These are phyloP conservation scores for Liriodendron chinense DNA, from an alignment of 164 flowering plant genomes.

Conservation along the genomic window DNA sequence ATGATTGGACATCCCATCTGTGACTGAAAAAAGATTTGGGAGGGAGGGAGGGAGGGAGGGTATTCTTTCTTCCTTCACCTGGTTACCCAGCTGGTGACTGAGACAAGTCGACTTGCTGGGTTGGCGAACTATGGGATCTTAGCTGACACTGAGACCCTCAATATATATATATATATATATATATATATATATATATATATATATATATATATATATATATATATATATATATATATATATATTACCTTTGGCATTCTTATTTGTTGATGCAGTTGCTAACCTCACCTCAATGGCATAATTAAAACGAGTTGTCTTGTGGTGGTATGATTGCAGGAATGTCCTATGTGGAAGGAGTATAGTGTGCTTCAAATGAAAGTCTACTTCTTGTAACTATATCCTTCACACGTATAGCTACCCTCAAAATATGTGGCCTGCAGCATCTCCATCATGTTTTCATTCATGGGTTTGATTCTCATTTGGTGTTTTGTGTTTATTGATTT, in stretches of 20 bases:
- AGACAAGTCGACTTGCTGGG: no score
- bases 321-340: conserved; percentile 41
- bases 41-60: no score
- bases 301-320: neutral
- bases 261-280: neutral
- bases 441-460: conserved; percentile 4
- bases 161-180: no score
- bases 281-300: neutral
- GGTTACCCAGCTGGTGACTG: no score
- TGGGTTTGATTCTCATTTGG: neutral
- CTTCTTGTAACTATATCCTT: neutral
- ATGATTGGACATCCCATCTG: no score
- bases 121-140: neutral
- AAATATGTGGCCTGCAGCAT: neutral
- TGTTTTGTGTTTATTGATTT: neutral
- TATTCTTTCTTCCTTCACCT: no score
- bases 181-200: neutral
- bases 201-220: no score
- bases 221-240: no score
- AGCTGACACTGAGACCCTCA: neutral
- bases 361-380: conserved; percentile 38
- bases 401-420: neutral
- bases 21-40: no score
- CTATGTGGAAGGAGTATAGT: conserved; percentile 48
- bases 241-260: no score